Evolutionary conservation across 768 basidiomycete genomes (phyloP), one percentile per base, ranked within the genome.

Genomic region (Kwoniella heveanensis): DNA sequence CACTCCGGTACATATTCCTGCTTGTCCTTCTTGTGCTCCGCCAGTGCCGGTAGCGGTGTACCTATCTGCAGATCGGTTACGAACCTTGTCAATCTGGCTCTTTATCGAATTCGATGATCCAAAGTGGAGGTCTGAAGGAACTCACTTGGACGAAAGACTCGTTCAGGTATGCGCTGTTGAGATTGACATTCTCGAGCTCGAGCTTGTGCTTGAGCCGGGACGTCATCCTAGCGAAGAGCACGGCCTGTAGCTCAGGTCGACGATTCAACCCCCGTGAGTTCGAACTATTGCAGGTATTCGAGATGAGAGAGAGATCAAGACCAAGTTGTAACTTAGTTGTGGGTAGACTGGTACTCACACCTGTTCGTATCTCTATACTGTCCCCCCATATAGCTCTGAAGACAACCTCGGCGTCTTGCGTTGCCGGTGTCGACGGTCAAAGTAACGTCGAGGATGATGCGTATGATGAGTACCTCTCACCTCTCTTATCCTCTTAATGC

Each of bases 1-100:
- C 96, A 98, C 58, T 96, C 80, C 0, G 96, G 95, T 26, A 97
- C 92, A 78, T 94, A 98, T 78, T 98, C 96, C 67, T 89, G 88
- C 6, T 85, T 87, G 77, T 98, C 96, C 77, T 88, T 92, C 79
- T 94, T 95, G 73, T 70, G 64, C 51, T 78, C 78, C 1, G 94
- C 91, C n/a, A 99, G 85, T 1, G 94, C 88, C 1, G 95, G 95
- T 2, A 97, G 81, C 1, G 95, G 91, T 19, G 95, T 98, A 2
- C 95, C 95, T 79, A 95, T 92, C 89, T 95, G 53, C 27, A 21
- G 48, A 30, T 22, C 32, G 57, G 10, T 19, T 6, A 46, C n/a
- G 13, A 47, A 21, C 52, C n/a, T n/a, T n/a, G 46, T 46, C 52
- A 58, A 47, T 47, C 25, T 10, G 24, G 60, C 49, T 27, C 30